These are phyloP conservation scores for Boletus huronensis DNA, from an alignment of 768 basidiomycete genomes.

Conservation along the genomic window DNA sequence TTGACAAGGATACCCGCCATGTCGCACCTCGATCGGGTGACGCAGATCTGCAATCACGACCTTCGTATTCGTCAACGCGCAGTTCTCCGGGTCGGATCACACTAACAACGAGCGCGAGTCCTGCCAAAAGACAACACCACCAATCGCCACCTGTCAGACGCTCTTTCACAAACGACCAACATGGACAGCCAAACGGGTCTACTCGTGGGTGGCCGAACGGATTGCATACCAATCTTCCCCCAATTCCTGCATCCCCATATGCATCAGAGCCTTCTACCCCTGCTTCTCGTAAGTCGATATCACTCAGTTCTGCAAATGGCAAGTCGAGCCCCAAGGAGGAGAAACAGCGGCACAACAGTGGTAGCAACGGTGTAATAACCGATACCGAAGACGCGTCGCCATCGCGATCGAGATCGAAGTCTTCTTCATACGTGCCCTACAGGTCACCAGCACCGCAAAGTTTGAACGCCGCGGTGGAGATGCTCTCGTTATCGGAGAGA, in stretches of 20 bases:
- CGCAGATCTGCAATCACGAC: conserved; percentile 27
- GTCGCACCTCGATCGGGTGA: conserved; percentile 27
- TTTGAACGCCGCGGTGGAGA: conserved; percentile 67
- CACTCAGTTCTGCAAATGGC: conserved; percentile 33
- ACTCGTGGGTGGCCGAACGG: conserved; percentile 34
- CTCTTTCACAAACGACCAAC: conserved; percentile 32
- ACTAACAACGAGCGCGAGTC: conserved; percentile 16
- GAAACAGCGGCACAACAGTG: conserved; percentile 26
- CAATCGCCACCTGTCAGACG: conserved; percentile 28
- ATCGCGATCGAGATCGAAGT: conserved; percentile 50
- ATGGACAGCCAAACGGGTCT: conserved; percentile 24
- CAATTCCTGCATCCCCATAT: conserved; percentile 69
- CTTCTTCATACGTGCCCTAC: conserved; percentile 52
- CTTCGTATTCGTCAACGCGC: conserved; percentile 33
- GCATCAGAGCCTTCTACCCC: conserved; percentile 58
- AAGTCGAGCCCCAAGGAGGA: conserved; percentile 34
- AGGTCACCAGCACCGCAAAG: conserved; percentile 63
- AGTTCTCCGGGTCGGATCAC: conserved; percentile 33
- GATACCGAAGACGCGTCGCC: conserved; percentile 37
- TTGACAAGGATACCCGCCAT: conserved; percentile 33
- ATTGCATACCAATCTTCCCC: conserved; percentile 43
- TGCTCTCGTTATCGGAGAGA: conserved; percentile 40
- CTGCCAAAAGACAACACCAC: conserved; percentile 27
- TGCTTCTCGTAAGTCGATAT: conserved; percentile 47
- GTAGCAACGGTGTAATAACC: conserved; percentile 25